Evolutionary conservation across 106 monocot species (phyloP), one percentile per base, ranked within the genome.

Genomic region (Dendrobium nobile): DNA sequence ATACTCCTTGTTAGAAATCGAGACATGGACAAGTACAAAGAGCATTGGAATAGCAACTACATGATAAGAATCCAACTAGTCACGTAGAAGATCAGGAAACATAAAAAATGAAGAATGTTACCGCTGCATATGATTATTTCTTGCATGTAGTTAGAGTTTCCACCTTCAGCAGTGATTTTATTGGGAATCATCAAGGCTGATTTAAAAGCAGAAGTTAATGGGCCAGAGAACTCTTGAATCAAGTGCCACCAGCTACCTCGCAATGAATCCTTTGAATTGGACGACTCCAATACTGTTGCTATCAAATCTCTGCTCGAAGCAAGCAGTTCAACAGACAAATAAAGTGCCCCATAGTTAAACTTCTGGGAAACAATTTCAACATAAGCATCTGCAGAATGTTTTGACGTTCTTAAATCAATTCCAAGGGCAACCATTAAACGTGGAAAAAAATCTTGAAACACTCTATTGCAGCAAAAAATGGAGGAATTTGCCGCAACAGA

Each of bases 301-400:
- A 75, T 68, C 82, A 91, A 82, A 67, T 90, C 88, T 86, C 89
- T 88, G 81, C 89, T 88, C 17, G 99, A 88, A 78, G 86, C 73
- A 87, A 99, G 86, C 68, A 99, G 84, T 84, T 88, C 87, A 80
- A 86, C 85, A 84, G 80, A 88, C 72, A 99, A 81, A 79, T 93
- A 99, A 48, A 99, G 85, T 33, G 95, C 92, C 80, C 92, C 93
- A 76, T 83, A 83, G 75, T 87, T 88, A 81, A 87, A 72, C 9
- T 27, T 72, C 51, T 65, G 75, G 9, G 58, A 44, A 81, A 80
- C 78, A 48, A 51, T 54, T 47, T 79, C 77, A 24, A 41, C 43
- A 27, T 40, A 73, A 9, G 13, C 79, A 68, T n/a, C 77, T 44
- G 67, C 55, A 82, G 37, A 59, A 67, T 77, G 19, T 61, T 47